These are phyloP conservation scores for Boechera retrofracta DNA, from an alignment of 345 rosid genomes.

Conservation along the genomic window DNA sequence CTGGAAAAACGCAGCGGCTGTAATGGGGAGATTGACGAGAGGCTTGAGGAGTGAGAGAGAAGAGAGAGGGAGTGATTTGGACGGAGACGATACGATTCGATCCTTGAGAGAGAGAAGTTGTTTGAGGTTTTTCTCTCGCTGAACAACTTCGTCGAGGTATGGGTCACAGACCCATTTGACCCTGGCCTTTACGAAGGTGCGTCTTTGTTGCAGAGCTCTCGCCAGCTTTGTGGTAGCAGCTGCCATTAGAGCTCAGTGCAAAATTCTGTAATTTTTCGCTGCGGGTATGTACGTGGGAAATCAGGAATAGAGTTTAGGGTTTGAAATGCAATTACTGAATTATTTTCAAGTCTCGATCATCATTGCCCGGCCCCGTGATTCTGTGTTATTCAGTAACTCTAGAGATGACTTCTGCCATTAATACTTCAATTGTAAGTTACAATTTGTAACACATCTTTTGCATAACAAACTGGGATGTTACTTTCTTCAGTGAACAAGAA, in stretches of 20 bases:
- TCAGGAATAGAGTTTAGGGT: neutral
- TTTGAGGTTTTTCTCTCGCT: slow-evolving; percentile 66
- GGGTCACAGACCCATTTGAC: slow-evolving; percentile 80
- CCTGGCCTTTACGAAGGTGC: slow-evolving; percentile 65
- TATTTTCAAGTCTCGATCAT: neutral
- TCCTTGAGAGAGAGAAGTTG: slow-evolving; percentile 65
- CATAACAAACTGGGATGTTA: slow-evolving; percentile 11
- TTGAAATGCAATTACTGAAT: too few relatives aligned
- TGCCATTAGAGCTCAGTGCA: slow-evolving; percentile 37
- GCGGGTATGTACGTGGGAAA: neutral
- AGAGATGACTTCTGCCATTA: neutral
- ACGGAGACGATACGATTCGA: slow-evolving; percentile 63
- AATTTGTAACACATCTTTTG: neutral
- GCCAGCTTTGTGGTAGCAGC: slow-evolving; percentile 33
- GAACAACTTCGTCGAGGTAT: slow-evolving; percentile 58
- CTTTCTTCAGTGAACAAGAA: slow-evolving; percentile 13
- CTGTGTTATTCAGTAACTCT: neutral
- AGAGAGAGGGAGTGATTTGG: slow-evolving; percentile 66
- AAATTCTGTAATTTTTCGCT: neutral
- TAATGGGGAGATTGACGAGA: slow-evolving; percentile 51
- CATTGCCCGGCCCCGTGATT: too few relatives aligned
- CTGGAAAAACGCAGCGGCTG: slow-evolving; percentile 52
- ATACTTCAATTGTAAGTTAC: too few relatives aligned
- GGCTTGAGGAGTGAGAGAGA: slow-evolving; percentile 67
- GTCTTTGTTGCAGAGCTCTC: slow-evolving; percentile 47